Evolutionary conservation across 371 early-diverging fungal species (phyloP), one percentile per base, ranked within the genome.

Genomic region (Mucor mucedo): DNA sequence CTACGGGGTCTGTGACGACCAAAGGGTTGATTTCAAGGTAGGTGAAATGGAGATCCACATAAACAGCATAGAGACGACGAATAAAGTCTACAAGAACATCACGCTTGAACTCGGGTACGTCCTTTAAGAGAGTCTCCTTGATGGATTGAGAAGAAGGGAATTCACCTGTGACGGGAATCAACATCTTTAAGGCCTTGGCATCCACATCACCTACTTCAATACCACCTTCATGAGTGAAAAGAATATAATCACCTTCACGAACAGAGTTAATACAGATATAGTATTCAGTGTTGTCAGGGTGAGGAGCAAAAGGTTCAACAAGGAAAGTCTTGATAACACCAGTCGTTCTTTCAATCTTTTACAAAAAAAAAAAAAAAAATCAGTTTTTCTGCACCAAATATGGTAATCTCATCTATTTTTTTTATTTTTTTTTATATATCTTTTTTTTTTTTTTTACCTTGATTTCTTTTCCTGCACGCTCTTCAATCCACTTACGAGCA

Each of bases 171-270:
- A 93, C 89, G 57, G 84, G 87, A 70, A 98, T 81, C 35, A 91
- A 78, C 57, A 96, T 80, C 64, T 90, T 88, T 67, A 88, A 74
- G 7, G 98, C 98, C 84, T 98, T 97, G 61, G 95, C 93, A 65
- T 97, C 98, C n/a, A 98, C 98, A 77, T 98, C 98, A 70, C 98
- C 98, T 41, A 98, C 87, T 65, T 98, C 98, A 50, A 98, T 92
- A 70, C 98, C 98, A 71, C 98, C 98, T 79, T 96, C 96, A 77
- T 96, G 96, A 32, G 96, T 95, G 80, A 97, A 98, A 62, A 94
- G 85, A 57, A 98, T 95, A 69, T 89, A 86, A 76, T 98, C 98
- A 59, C 98, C 98, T 45, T 97, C 92, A 69, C 98, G 93, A 54
- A 87, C 89, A 55, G 95, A 93, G 84, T 97, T 95, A 77, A 98